These are phyloP conservation scores for Aulographum hederae DNA, from an alignment of 2,329 filamentous ascomycete genomes.

Conservation along the genomic window DNA sequence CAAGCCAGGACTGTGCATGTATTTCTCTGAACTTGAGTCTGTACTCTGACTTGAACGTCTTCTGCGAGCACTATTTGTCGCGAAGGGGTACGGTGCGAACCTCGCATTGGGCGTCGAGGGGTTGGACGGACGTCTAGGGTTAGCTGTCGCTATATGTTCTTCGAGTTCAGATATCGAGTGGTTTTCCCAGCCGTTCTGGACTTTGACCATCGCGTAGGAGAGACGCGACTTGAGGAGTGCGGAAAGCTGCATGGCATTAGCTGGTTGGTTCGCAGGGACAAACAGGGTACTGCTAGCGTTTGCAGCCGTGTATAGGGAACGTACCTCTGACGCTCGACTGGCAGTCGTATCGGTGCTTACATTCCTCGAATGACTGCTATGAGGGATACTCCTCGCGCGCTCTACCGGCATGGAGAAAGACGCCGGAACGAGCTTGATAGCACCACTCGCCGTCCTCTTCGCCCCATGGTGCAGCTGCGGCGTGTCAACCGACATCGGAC, in stretches of 20 bases:
- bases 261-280: too few relatives aligned
- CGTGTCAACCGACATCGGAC: constrained; percentile 22
- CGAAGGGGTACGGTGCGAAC: too few relatives aligned
- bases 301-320: too few relatives aligned
- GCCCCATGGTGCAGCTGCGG: constrained; percentile 27
- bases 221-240: constrained; percentile 67
- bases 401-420: too few relatives aligned
- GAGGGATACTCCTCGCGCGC: too few relatives aligned
- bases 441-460: constrained; percentile 63
- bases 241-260: constrained; percentile 38
- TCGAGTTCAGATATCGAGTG: constrained; percentile 64
- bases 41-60: too few relatives aligned
- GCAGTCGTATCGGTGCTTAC: constrained; percentile 49
- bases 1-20: too few relatives aligned
- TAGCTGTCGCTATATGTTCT: constrained; percentile 52
- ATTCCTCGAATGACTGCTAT: constrained; percentile 47
- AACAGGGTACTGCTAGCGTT: too few relatives aligned
- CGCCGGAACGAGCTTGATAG: constrained; percentile 40
- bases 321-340: constrained; percentile 63
- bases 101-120: too few relatives aligned
- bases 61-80: too few relatives aligned
- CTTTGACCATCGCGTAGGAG: constrained; percentile 86
- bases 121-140: too few relatives aligned
- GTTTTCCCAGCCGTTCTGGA: constrained; percentile 70
- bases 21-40: too few relatives aligned